Evolutionary conservation across 2,329 filamentous ascomycete genomes (phyloP).

Genomic region (Nothopassalora personata): DNA sequence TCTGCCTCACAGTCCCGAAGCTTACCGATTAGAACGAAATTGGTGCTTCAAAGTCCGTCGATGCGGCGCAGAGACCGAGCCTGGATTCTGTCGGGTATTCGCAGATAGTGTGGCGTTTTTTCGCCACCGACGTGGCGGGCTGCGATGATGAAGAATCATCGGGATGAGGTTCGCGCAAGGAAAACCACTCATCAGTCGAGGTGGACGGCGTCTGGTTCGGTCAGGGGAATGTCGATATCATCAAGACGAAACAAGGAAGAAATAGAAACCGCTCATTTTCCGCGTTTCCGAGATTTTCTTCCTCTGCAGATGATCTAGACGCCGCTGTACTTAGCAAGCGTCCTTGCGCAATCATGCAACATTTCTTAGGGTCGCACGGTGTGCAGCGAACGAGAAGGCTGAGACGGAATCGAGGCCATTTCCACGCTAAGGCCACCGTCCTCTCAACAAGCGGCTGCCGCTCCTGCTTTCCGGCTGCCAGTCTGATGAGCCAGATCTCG

Average conservation of each 20-base stretch:
- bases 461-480: neutral
- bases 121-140: too few species aligned
- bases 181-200: neutral
- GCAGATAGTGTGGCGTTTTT: too few species aligned
- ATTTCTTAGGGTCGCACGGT: neutral
- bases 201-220: neutral
- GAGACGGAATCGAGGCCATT: neutral
- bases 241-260: neutral
- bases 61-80: too few species aligned
- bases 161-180: too few species aligned
- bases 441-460: neutral
- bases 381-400: neutral
- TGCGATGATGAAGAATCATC: too few species aligned
- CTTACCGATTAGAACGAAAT: too few species aligned
- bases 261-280: neutral
- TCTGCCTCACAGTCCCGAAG: too few species aligned
- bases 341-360: neutral
- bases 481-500: neutral
- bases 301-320: neutral
- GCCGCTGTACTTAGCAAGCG: neutral
- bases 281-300: neutral
- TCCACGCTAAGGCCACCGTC: neutral
- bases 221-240: neutral
- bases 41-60: too few species aligned
- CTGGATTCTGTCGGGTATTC: too few species aligned